Evolutionary conservation across 257 asterid species (phyloP).

Genomic region (Lantana camara): DNA sequence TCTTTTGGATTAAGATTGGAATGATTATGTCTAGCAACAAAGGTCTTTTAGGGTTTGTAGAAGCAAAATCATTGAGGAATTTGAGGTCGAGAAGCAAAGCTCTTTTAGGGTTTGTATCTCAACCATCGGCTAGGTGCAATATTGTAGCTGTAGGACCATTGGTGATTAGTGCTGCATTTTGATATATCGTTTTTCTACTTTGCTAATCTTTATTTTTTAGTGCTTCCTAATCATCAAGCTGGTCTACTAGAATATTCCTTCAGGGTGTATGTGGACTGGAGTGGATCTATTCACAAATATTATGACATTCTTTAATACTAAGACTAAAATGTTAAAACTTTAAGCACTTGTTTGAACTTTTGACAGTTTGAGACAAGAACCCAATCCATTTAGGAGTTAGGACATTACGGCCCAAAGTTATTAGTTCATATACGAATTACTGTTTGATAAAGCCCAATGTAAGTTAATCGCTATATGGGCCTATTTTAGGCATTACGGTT

Average conservation of each 20-base stretch:
- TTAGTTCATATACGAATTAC: no score
- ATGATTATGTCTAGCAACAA: slow-evolving; percentile 43
- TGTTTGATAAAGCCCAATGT: no score
- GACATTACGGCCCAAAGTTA: no score
- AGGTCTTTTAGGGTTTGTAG: neutral
- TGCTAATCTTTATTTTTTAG: slow-evolving; percentile 3
- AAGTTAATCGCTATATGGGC: no score
- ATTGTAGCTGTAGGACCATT: slow-evolving; percentile 10
- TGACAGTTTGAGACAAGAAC: no score
- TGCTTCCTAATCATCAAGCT: slow-evolving; percentile 20
- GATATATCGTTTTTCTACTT: slow-evolving; percentile 16
- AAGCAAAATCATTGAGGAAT: slow-evolving; percentile 25
- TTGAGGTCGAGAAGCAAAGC: slow-evolving; percentile 25
- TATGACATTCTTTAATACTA: neutral
- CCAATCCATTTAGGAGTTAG: neutral
- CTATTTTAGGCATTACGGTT: no score
- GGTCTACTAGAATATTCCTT: slow-evolving; percentile 11
- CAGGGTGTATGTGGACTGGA: no score
- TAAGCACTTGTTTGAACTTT: neutral
- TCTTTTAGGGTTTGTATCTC: no score
- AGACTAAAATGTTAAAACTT: no score
- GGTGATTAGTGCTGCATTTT: neutral
- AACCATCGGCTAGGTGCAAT: slow-evolving; percentile 22
- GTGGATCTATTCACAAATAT: neutral
- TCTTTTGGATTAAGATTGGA: slow-evolving; percentile 16